Base-by-base conservation (phyloP, 176 grass and related monocot genomes). In the Eleusine coracana region DNA sequence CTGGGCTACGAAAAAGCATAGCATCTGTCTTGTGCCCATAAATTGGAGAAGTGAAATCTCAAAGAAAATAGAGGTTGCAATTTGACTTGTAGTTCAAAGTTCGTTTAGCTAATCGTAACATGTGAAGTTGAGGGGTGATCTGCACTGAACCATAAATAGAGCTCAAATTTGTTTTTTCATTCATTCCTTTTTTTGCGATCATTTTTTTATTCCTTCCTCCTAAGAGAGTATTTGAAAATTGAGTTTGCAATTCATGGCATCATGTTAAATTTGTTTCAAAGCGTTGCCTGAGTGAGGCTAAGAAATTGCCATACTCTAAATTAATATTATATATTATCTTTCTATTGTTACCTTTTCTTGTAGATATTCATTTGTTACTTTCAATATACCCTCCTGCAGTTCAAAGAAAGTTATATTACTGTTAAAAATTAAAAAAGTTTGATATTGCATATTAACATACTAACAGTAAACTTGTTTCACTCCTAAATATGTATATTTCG, bases 371-470 rank as follows among this genome's bases (percentile, higher is more conserved):
- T 90, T 86, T 38, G 38, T 78, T 39, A 12, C 74, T 77, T 90
- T 86, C 73, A 86, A 46, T 51, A 90, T 82, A 58, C 66, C 46
- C 62, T 90, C 73, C 78, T 90, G 83, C 48, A 78, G 11, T 28
- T 73, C 5, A 5, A 18, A 60, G 51, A 81, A 74, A 3, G 20
- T 36, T 36, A 18, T 45, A 20, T 12, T 49, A 50, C 23, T 48
- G 74, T 12, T 70, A 13, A 75, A 64, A 5, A 2, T 20, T 60
- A 6, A 21, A 3, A 10, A 62, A 70, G 25, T 76, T 28, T 49
- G 44, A 10, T 45, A 14, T 67, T 76, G 23, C 40, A 67, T 71
- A 70, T 62, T n/a, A 64, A 76, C 52, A 6, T 84, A 40, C 2
- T 61, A 62, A 5, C 42, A 31, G 12, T 37, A 79, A 37, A 27